Evolutionary conservation across 1,284 basidiomycete species (phyloP), one percentile per base, ranked within the genome.

Genomic region (Ustilago trichophora): DNA sequence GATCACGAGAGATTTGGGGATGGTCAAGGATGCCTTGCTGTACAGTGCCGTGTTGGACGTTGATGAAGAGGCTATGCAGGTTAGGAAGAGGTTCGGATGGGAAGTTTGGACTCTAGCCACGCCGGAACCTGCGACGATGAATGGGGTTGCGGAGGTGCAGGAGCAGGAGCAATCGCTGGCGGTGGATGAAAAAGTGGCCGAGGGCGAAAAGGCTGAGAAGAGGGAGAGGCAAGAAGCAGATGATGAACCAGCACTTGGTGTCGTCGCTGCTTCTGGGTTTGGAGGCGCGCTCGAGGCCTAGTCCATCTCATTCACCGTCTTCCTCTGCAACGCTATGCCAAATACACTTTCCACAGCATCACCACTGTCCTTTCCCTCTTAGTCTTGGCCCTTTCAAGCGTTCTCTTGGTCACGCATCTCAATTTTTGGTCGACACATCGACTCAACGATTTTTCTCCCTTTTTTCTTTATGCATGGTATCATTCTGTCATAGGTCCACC

Each of bases 1-100:
- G 11, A 62, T 75, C 10, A 70, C 60, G 36, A 6, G 21, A 8
- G 10, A n/a, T 4, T 6, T 55, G 10, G 40, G 16, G 3, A 35
- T 59, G 42, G 51, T 80, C 5, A 55, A 52, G 19, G 63, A 72
- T 25, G 67, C 76, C 4, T 22, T 78, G 21, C 13, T 51, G 25
- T 56, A 49, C 19, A 73, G 73, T 47, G 25, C 22, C 0, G 59
- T 71, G 16, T 38, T 80, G n/a, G 73, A 75, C 18, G 66, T 78
- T 15, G 67, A 72, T 43, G 33, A 37, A 18, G 55, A 55, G 9
- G 29, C 32, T 8, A 38, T 38, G 48, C 38, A 37, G 24, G 71
- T 80, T 19, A 60, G 77, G 8, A 59, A 60, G 18, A 40, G 60
- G 36, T 57, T 34, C 10, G 71, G 67, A 0, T 80, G 77, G 77